phyloP scores from a whole-genome alignment of 345 rosid species.

The thale cress (Arabidopsis thaliana) region TAIR10.1 NC_003075.7:12473501-12474000 shows the following conservation, averaged over 20 bases:
- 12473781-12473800: conserved; percentile 13
- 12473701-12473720: conserved; percentile 19
- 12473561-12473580: conserved; percentile 32
- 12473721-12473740: conserved; percentile 18
- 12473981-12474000: conserved; percentile 25
- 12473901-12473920: conserved; percentile 6
- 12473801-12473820: conserved; percentile 11
- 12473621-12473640: conserved; percentile 33
- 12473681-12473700: conserved; percentile 26
- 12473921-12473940: conserved; percentile 1
- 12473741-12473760: conserved; percentile 10
- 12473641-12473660: conserved; percentile 26
- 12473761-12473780: conserved; percentile 26
- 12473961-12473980: conserved; percentile 12
- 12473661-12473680: conserved; percentile 22
- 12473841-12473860: conserved; percentile 7
- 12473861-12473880: conserved; percentile 24
- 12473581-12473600: conserved; percentile 30
- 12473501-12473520: conserved; percentile 35
- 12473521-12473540: conserved; percentile 26
- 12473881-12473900: conserved; percentile 28
- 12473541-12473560: conserved; percentile 31
- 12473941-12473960: conserved; percentile 28
- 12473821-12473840: background rate
- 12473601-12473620: conserved; percentile 27